Conservation (phyloP, 129 eudicot genomes). For the Lactuca sativa region DNA sequence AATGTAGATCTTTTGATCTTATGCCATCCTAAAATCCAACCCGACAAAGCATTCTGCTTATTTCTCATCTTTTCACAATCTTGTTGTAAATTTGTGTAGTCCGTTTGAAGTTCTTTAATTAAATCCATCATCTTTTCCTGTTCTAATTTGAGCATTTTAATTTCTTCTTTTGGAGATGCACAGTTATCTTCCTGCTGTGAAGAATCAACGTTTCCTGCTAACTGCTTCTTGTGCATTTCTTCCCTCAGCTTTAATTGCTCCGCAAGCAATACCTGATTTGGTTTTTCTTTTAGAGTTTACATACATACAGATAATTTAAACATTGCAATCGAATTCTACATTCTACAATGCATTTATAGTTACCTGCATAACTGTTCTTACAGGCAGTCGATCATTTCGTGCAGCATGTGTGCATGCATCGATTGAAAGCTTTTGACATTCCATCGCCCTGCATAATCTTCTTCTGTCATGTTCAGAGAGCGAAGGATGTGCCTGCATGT, state of each 20-base stretch:
- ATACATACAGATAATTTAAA: neutral
- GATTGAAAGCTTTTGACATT: conserved; percentile 66
- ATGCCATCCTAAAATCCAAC: conserved; percentile 66
- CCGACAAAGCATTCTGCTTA: conserved; percentile 45
- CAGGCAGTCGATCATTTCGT: conserved; percentile 73
- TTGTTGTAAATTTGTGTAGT: conserved; percentile 52
- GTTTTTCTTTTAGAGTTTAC: neutral
- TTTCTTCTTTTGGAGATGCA: conserved; percentile 51
- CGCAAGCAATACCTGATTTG: conserved; percentile 57
- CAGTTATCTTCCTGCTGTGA: conserved; percentile 36
- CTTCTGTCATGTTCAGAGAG: conserved; percentile 69
- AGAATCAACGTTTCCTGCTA: conserved; percentile 28
- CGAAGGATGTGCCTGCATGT: conserved; percentile 70
- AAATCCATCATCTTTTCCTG: conserved; percentile 43
- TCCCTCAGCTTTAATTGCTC: conserved; percentile 73
- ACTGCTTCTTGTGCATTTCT: conserved; percentile 40
- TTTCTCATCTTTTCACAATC: conserved; percentile 43
- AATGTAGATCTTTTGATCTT: conserved; percentile 50
- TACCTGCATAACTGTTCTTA: conserved; percentile 77
- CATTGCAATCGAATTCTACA: neutral
- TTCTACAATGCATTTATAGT: neutral
- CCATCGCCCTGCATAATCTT: conserved; percentile 71
- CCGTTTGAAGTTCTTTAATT: conserved; percentile 55
- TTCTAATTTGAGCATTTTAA: conserved; percentile 56
- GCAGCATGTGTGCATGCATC: conserved; percentile 90